Percentiles rank a stretch among this genome's conserved stretches.
Conservation (phyloP, 257 asterid genomes). For the Thymus mandschuricus region DNA sequence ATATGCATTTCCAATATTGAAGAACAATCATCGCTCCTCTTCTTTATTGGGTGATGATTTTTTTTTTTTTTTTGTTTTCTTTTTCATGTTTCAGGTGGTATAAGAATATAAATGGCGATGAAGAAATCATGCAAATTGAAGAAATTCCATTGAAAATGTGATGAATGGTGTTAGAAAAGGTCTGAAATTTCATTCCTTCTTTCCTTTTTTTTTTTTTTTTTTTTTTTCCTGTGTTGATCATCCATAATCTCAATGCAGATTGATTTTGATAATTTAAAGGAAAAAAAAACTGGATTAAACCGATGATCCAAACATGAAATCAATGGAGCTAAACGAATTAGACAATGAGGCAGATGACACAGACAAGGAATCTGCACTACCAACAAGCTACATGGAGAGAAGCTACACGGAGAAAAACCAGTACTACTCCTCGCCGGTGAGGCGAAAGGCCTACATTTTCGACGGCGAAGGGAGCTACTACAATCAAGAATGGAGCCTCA, state of each 20-base stretch:
- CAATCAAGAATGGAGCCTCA: conserved; percentile 87
- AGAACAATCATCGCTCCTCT: not conserved
- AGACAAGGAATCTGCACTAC: conserved; percentile 45
- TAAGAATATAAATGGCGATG: not conserved
- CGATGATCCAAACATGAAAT: not conserved
- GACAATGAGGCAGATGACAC: conserved; percentile 55
- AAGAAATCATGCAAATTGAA: not conserved
- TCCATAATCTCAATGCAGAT: not conserved
- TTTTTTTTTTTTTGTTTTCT: not conserved
- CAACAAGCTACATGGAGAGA: conserved; percentile 24
- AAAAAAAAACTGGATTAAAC: not conserved
- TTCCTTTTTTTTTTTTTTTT: not conserved
- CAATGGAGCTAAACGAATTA: conserved; percentile 55
- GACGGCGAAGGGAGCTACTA: conserved; percentile 84
- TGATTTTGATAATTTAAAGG: not conserved
- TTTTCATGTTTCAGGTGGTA: not conserved
- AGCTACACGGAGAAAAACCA: conserved; percentile 26
- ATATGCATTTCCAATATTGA: not conserved
- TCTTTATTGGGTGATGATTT: not conserved
- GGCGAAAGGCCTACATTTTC: conserved; percentile 78
- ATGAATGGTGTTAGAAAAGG: not conserved
- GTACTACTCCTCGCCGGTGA: conserved; percentile 42
- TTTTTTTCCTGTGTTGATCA: not conserved
- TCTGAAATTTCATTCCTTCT: not conserved
- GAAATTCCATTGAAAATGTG: not conserved